Percentiles rank a stretch among this genome's conserved stretches.
Conservation (phyloP, 1,284 basidiomycete genomes). For the Pseudozyma thailandica region DNA sequence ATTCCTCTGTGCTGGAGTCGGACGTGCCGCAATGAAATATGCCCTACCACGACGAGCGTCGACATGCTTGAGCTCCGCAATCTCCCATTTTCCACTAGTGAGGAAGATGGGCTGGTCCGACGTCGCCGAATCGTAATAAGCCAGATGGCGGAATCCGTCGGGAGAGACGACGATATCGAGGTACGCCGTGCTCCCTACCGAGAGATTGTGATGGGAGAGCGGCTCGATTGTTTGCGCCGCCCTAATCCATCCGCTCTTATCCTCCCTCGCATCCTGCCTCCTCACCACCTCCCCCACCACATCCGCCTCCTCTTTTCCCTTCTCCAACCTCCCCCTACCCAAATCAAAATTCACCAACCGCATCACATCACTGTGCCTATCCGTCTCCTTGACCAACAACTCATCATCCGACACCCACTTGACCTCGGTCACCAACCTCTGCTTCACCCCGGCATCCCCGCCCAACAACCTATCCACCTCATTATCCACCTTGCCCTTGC, state of each 20-base stretch:
- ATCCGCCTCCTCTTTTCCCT: conserved; percentile 27
- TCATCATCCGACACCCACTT: conserved; percentile 82
- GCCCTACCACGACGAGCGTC: conserved; percentile 77
- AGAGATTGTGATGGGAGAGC: conserved; percentile 42
- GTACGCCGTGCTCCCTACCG: conserved; percentile 44
- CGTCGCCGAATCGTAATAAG: conserved; percentile 42
- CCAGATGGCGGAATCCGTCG: conserved; percentile 56
- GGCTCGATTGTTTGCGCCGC: conserved; percentile 45
- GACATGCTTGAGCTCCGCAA: conserved; percentile 79
- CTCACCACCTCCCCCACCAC: conserved; percentile 68
- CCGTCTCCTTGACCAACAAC: conserved; percentile 87
- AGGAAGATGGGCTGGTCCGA: conserved; percentile 71
- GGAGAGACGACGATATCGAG: conserved; percentile 51
- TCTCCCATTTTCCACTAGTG: conserved; percentile 89
- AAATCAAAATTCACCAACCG: conserved; percentile 53
- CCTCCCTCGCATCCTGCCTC: conserved; percentile 77
- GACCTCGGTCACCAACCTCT: conserved; percentile 77
- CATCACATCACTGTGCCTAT: conserved; percentile 68
- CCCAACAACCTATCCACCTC: conserved; percentile 71
- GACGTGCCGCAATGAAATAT: conserved; percentile 87
- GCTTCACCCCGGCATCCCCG: conserved; percentile 72
- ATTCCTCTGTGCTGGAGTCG: conserved; percentile 83
- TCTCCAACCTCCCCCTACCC: background rate
- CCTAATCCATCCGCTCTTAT: conserved; percentile 91
- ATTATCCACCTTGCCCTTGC: conserved; percentile 58